Evolutionary conservation across 306 rosid genomes (phyloP), one percentile per base, ranked within the genome.

Genomic region (Pachyrhizus erosus): DNA sequence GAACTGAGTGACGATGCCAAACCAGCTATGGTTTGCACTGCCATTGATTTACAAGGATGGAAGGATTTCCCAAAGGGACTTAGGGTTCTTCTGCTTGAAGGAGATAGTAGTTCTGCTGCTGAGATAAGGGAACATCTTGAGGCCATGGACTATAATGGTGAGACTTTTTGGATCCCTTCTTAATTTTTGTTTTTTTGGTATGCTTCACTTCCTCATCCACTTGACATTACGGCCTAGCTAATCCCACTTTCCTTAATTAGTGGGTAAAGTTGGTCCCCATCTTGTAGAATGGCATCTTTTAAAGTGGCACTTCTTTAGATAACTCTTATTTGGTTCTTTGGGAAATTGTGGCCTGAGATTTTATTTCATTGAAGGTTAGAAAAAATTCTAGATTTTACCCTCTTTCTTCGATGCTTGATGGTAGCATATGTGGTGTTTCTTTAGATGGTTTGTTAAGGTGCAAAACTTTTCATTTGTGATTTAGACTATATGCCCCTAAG

Each of bases 11-110:
- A 93, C 83, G 92, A 94, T 96, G 99, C 98, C 90, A 92, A 87
- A 88, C 94, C 94, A 96, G 97, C 98, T 90, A 96, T 96, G 99
- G 98, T 96, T 93, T 96, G 93, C 90, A 91, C 93, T 82, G 93
- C 97, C 73, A 91, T 87, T 89, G 98, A 93, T 90, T 87, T 96
- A 86, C 97, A 93, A 51, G 89, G 81, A 71, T 96, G 98, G 99
- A 91, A 93, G 70, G 98, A 96, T 87, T 96, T 96, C 73, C 99
- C 99, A 2, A 93, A 93, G 82, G 98, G 97, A 24, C 99, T 96
- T 70, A 84, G 92, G 84, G 97, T 96, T 84, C 98, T 96, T 82
- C 91, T 96, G 74, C 94, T 96, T 81, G 94, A 92, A 78, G 89
- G 90, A 84, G 97, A 96, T 83, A 70, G 24, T 80, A 75, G 12